phyloP scores from a whole-genome alignment of 257 asterid species.

The Solanum okadae region DNA sequence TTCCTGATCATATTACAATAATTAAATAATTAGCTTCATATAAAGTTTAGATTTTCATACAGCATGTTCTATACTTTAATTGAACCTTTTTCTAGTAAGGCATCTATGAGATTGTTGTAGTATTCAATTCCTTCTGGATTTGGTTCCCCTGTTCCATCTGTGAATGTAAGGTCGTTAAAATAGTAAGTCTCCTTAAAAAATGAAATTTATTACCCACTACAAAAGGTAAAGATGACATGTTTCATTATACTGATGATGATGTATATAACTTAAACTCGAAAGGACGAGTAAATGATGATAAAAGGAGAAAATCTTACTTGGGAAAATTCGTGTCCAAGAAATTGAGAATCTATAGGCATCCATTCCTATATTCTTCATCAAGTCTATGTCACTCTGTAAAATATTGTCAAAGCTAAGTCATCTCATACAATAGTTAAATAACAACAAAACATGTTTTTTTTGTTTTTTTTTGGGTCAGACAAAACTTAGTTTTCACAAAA shows the following conservation, averaged over 20 bases:
- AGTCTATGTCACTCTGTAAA: slow-evolving; percentile 60
- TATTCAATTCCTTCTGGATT: slow-evolving; percentile 65
- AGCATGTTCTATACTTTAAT: neutral
- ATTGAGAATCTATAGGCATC: slow-evolving; percentile 89
- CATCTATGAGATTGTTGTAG: slow-evolving; percentile 66
- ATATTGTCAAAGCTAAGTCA: slow-evolving; percentile 8
- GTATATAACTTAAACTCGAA: neutral
- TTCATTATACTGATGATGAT: neutral
- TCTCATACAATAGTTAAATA: slow-evolving; percentile 12
- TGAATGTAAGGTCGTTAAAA: neutral
- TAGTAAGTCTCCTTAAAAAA: neutral
- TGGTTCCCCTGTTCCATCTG: slow-evolving; percentile 80
- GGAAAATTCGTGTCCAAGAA: slow-evolving; percentile 83
- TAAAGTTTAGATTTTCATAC: neutral
- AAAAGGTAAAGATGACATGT: neutral
- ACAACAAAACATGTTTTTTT: neutral
- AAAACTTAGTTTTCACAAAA: slow-evolving; percentile 6
- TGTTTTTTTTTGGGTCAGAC: neutral
- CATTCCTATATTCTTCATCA: slow-evolving; percentile 81
- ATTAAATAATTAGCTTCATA: neutral
- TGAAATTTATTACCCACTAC: too few relatives aligned
- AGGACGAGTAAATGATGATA: neutral
- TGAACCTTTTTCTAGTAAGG: slow-evolving; percentile 62
- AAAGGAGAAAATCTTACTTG: slow-evolving; percentile 34
- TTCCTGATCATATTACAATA: slow-evolving; percentile 29